Evolutionary conservation across 257 asterid genomes (phyloP).

Genomic region (Solanum pennellii): DNA sequence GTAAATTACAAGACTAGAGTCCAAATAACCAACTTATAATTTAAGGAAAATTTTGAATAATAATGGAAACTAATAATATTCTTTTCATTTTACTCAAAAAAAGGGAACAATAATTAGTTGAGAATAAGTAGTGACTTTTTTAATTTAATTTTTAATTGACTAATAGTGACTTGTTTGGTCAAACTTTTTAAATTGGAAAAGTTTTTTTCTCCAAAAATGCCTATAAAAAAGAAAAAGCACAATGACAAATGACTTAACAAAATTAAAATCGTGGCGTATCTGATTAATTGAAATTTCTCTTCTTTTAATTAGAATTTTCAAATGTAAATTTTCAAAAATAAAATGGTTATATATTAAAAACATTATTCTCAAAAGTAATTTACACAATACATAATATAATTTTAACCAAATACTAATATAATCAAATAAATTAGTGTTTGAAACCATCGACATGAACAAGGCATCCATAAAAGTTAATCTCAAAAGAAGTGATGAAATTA

Average conservation of each 20-base stretch:
- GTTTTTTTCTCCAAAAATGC: not conserved
- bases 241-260: not conserved
- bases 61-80: not conserved
- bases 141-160: not conserved
- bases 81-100: not conserved
- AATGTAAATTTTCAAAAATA: too few relatives aligned
- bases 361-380: not conserved
- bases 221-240: not conserved
- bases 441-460: not conserved
- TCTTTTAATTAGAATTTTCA: too few relatives aligned
- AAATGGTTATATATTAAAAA: too few relatives aligned
- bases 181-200: too few relatives aligned
- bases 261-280: fast-evolving
- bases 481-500: not conserved
- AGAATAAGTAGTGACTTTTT: too few relatives aligned
- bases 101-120: not conserved
- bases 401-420: not conserved
- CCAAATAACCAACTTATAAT: not conserved
- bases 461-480: not conserved
- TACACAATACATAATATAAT: not conserved
- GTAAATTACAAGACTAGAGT: not conserved
- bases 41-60: not conserved
- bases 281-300: too few relatives aligned
- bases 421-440: not conserved
- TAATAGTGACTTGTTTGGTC: not conserved